A percentile compares a stretch with the other conserved stretches of the same genome.
These are phyloP conservation scores for Coprinellus aureogranulatus DNA, from an alignment of 768 basidiomycete species.

Conservation along the genomic window DNA sequence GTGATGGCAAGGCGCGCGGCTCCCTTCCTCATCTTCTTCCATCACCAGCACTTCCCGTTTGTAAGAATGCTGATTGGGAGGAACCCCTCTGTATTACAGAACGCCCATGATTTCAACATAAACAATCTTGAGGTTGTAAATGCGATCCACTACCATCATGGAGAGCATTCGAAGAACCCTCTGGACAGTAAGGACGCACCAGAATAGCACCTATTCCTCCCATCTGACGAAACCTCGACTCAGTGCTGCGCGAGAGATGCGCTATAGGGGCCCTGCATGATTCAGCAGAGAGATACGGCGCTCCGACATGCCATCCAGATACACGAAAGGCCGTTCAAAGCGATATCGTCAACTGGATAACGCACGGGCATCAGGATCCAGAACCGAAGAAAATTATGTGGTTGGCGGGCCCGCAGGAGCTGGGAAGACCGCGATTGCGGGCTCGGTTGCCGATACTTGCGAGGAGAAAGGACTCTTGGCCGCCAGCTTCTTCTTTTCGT, in stretches of 20 bases:
- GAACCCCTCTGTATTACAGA: too few relatives aligned
- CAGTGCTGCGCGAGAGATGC: neutral
- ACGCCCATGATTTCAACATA: too few relatives aligned
- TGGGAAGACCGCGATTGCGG: slow-evolving; percentile 9
- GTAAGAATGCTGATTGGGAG: too few relatives aligned
- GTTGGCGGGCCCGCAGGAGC: slow-evolving; percentile 7
- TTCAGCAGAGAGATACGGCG: slow-evolving; percentile 3
- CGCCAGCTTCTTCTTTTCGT: slow-evolving; percentile 7
- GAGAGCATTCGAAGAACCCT: too few relatives aligned
- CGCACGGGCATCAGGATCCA: neutral
- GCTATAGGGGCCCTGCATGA: neutral
- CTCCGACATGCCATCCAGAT: slow-evolving; percentile 2
- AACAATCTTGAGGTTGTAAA: too few relatives aligned
- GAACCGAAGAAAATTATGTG: slow-evolving; percentile 2
- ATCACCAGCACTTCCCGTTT: too few relatives aligned
- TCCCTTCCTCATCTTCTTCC: too few relatives aligned
- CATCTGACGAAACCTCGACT: too few relatives aligned
- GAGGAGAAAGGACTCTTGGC: neutral
- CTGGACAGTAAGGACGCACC: too few relatives aligned
- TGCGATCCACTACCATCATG: too few relatives aligned
- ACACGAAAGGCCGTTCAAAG: neutral
- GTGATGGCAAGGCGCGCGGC: too few relatives aligned
- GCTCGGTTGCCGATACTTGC: slow-evolving; percentile 7
- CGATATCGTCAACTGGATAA: neutral
- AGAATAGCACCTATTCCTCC: too few relatives aligned